Evolutionary conservation across 805 yeast genomes (phyloP).

Genomic region (Candida parachauliodes): DNA sequence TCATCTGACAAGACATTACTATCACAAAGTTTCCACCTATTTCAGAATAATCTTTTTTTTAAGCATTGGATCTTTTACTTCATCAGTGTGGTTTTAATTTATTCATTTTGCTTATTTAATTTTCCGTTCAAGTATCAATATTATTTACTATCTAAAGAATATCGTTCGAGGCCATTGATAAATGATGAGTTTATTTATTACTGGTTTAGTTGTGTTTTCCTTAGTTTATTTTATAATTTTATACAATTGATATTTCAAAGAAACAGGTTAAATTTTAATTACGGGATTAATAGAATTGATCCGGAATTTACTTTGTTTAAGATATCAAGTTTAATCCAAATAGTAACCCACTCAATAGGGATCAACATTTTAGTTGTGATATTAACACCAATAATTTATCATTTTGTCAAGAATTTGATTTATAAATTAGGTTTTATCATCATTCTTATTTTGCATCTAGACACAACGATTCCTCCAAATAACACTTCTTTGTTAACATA

Average conservation of each 20-base stretch:
- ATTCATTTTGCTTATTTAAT: conserved; percentile 24
- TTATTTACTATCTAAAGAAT: conserved; percentile 35
- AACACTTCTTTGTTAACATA: conserved; percentile 28
- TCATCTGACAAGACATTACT: conserved; percentile 31
- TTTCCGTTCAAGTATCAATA: conserved; percentile 24
- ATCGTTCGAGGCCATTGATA: conserved; percentile 31
- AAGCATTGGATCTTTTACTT: conserved; percentile 17
- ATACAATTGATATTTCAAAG: conserved; percentile 53
- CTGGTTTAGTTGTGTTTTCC: conserved; percentile 42
- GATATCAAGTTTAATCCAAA: conserved; percentile 17
- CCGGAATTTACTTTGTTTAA: conserved; percentile 33
- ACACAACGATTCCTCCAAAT: conserved; percentile 40
- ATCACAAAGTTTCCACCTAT: conserved; percentile 22
- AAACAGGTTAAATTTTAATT: conserved; percentile 48
- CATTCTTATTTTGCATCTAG: conserved; percentile 30
- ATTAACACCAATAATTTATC: conserved; percentile 37
- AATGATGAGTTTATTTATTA: conserved; percentile 47
- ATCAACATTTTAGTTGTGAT: conserved; percentile 26
- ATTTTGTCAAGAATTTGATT: conserved; percentile 37
- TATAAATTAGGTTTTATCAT: conserved; percentile 33
- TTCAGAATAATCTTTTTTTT: conserved; percentile 18
- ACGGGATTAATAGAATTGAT: conserved; percentile 36
- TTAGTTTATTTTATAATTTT: conserved; percentile 44
- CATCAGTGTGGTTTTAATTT: conserved; percentile 20
- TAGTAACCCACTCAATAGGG: conserved; percentile 37